A percentile compares a stretch with the other conserved stretches of the same genome.
Conservation (phyloP, 768 basidiomycete genomes). For the Phlegmacium glaucopus region DNA sequence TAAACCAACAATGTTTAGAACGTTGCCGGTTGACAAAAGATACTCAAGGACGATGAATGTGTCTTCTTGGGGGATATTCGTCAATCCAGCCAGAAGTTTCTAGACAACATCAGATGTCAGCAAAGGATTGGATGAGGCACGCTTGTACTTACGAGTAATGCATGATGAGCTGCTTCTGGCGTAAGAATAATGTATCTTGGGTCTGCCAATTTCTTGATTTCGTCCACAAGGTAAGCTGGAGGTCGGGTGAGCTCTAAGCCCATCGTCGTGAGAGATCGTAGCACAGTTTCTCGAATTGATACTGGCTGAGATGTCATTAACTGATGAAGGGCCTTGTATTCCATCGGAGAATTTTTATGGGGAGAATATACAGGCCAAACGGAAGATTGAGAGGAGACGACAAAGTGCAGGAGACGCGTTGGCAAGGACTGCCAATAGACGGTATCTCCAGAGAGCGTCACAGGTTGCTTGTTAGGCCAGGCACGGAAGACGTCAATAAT, state of each 20-base stretch:
- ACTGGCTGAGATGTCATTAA: conserved; percentile 23
- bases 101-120: conserved; percentile 6
- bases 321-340: conserved; percentile 13
- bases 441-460: conserved; percentile 33
- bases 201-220: conserved; percentile 17
- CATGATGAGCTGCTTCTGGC: conserved; percentile 27
- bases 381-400: conserved; percentile 20
- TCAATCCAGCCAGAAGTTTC: conserved; percentile 11
- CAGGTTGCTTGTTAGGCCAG: conserved; percentile 30
- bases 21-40: conserved; percentile 29
- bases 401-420: conserved; percentile 20
- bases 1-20: conserved; percentile 32
- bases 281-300: conserved; percentile 14
- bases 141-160: conserved; percentile 25
- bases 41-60: conserved; percentile 24
- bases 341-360: not conserved
- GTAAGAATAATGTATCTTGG: conserved; percentile 16
- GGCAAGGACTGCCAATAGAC: conserved; percentile 37
- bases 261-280: conserved; percentile 27
- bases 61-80: conserved; percentile 2
- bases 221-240: conserved; percentile 29
- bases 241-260: conserved; percentile 35
- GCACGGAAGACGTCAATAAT: conserved; percentile 30
- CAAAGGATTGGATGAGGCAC: not conserved
- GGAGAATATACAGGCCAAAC: conserved; percentile 34